phyloP scores from a whole-genome alignment of 1,284 basidiomycete genomes.

The Afroboletus lepidellus region DNA sequence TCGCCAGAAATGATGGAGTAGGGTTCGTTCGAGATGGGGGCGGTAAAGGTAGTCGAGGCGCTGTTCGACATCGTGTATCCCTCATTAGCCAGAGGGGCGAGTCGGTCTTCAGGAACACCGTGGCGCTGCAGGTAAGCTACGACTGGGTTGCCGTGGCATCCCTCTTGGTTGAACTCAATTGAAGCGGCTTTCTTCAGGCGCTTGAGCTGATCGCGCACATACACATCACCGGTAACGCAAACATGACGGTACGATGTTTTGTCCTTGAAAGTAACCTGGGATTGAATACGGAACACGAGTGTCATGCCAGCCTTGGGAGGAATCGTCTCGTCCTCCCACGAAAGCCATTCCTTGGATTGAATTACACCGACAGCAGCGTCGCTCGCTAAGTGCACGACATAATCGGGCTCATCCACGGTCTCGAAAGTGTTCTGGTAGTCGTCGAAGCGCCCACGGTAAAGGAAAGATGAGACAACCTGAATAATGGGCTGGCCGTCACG shows the following conservation, averaged over 20 bases:
- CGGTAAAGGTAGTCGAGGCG: slow-evolving; percentile 61
- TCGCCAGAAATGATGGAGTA: slow-evolving; percentile 97
- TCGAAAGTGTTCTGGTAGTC: slow-evolving; percentile 98
- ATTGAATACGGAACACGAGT: slow-evolving; percentile 87
- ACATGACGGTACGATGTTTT: slow-evolving; percentile 84
- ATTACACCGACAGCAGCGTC: slow-evolving; percentile 88
- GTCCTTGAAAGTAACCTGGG: slow-evolving; percentile 89
- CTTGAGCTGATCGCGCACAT: slow-evolving; percentile 84
- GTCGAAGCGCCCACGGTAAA: slow-evolving; percentile 92
- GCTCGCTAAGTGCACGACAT: slow-evolving; percentile 72
- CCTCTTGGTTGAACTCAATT: slow-evolving; percentile 84
- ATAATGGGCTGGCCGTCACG: slow-evolving; percentile 80
- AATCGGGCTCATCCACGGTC: slow-evolving; percentile 85
- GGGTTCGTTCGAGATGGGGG: slow-evolving; percentile 89
- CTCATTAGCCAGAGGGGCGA: slow-evolving; percentile 77
- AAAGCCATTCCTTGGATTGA: slow-evolving; percentile 97
- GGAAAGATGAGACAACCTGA: slow-evolving; percentile 93
- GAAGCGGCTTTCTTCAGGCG: slow-evolving; percentile 85
- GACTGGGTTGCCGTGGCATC: slow-evolving; percentile 91
- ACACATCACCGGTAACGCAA: slow-evolving; percentile 82
- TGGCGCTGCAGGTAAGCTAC: slow-evolving; percentile 91
- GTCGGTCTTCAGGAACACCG: slow-evolving; percentile 75
- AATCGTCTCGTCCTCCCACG: slow-evolving; percentile 84
- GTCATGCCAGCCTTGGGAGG: slow-evolving; percentile 79
- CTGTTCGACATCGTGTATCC: slow-evolving; percentile 79